These are phyloP conservation scores for Zangia roseola DNA, from an alignment of 768 basidiomycete species.

Conservation along the genomic window DNA sequence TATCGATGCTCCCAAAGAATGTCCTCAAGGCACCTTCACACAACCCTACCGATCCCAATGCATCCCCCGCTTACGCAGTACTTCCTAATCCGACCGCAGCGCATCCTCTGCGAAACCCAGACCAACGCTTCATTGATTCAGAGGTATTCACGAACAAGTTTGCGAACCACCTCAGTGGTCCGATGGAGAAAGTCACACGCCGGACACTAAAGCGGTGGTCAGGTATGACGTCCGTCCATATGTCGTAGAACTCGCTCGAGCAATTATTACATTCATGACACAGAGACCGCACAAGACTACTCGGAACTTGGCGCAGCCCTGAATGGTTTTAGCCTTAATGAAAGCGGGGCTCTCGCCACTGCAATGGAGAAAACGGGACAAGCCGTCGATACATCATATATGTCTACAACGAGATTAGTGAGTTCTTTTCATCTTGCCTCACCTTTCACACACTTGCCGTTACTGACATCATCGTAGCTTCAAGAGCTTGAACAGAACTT, in stretches of 20 bases:
- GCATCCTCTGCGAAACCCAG: conserved; percentile 86
- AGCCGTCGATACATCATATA: conserved; percentile 90
- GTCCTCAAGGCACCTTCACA: conserved; percentile 93
- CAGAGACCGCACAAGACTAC: conserved; percentile 84
- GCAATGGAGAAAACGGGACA: conserved; percentile 97
- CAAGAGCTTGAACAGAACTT: conserved; percentile 94
- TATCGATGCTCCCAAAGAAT: conserved; percentile 92
- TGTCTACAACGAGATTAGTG: conserved; percentile 88
- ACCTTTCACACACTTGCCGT: conserved; percentile 1
- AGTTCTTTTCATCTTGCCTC: conserved; percentile 25
- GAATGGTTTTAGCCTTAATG: conserved; percentile 92
- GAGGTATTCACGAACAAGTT: conserved; percentile 97
- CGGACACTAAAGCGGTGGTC: conserved; percentile 93
- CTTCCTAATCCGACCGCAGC: conserved; percentile 88
- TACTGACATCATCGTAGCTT: conserved; percentile 48
- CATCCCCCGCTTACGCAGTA: conserved; percentile 72
- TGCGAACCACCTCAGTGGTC: conserved; percentile 84
- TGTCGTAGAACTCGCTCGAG: conserved; percentile 3
- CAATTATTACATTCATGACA: conserved; percentile 1
- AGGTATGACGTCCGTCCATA: conserved; percentile 46
- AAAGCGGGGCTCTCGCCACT: conserved; percentile 66
- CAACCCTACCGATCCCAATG: conserved; percentile 81
- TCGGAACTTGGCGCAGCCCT: conserved; percentile 88
- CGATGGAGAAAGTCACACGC: conserved; percentile 96
- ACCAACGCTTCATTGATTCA: conserved; percentile 94